Base-by-base conservation (phyloP, 2,329 filamentous ascomycete species). In the Phoma sp. region DNA sequence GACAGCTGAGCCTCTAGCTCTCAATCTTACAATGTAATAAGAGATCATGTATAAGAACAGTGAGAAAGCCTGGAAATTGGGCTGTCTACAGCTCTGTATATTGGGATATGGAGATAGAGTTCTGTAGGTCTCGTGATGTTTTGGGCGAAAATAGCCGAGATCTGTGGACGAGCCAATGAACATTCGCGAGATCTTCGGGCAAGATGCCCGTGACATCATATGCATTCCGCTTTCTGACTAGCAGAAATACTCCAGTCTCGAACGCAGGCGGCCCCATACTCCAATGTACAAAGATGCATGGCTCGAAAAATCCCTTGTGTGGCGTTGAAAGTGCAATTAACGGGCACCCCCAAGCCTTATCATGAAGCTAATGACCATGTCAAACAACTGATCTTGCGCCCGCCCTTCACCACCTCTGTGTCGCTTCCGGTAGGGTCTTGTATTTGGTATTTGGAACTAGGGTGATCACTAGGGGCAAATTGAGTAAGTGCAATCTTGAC, bases 111-210 rank as follows among this genome's bases (percentile, higher is more conserved):
- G 3, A 6, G 6, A 9, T 7, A 7, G 9, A 29, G 6, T 29
- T 4, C 27, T 29, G 6, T 1, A 29, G 9, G 38, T 37, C 14
- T 47, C 14, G 18, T 13, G 10, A 25, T 47, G 49, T 42, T 9
- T 46, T 40, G n/a, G 37, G 43, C 49, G 30, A 27, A 32, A 7
- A 42, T 37, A 13, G 25, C 37, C 43, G 42, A 47, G 42, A 52
- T 47, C 38, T 41, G 7, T 32, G 24, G 7, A 33, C 36, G 13
- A 44, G 22, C 40, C 25, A 11, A 44, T 27, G 7, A 36, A 35
- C 18, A 23, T 5, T 8, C 32, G 10, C 7, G 13, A 33, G 4
- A 18, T 18, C 18, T 18, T 18, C 18, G 18, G 18, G 18, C 18
- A 2, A 18, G 18, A 18, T 18, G 18, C 18, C 18, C 1, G 18